Base-by-base conservation (phyloP, 805 yeast genomes). In the Barnettozyma sp. region DNA sequence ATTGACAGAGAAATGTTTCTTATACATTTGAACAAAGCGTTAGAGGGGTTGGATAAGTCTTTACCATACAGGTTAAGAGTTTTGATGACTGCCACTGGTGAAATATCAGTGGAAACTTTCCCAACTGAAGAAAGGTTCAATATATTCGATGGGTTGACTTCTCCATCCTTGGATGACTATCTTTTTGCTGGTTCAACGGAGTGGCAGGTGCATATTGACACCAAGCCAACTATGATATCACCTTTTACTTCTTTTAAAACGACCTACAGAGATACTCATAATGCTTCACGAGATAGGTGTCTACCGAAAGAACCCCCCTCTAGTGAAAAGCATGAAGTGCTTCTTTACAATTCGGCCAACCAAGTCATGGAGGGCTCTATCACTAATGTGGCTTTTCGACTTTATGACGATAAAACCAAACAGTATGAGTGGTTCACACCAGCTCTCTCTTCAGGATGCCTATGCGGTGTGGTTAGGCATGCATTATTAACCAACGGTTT, bases 221-320 rank as follows among this genome's bases (percentile, higher is more conserved):
- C 62, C 0, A 57, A 65, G 21, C 65, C 76, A 1, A 66, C 72
- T 2, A 44, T 68, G 29, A 69, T 75, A 2, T 74, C 94, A 2
- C 83, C 84, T 2, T 84, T 82, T 58, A 85, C 95, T 0, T 79
- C 94, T 5, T 82, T 87, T 60, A 90, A 90, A 55, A 90, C 97
- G 0, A 83, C 96, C 0, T 59, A 65, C 17, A 66, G 98, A 43
- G 63, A 62, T 4, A 73, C 68, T 30, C 87, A 88, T 54, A 70
- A 63, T 29, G 65, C 54, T 3, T 81, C 95, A 0, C 61, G 97
- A 39, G 56, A 55, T 1, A 61, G 85, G 29, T 45, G 59, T 28
- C 50, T 73, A 4, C 42, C 52, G 1, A 22, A 43, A 34, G 44
- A 46, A 12, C 21, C 40, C 5, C 34, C 35, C 1, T 16, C 23